Conservation (phyloP, 208 protist species). For the Histomonas meleagridis region DNA sequence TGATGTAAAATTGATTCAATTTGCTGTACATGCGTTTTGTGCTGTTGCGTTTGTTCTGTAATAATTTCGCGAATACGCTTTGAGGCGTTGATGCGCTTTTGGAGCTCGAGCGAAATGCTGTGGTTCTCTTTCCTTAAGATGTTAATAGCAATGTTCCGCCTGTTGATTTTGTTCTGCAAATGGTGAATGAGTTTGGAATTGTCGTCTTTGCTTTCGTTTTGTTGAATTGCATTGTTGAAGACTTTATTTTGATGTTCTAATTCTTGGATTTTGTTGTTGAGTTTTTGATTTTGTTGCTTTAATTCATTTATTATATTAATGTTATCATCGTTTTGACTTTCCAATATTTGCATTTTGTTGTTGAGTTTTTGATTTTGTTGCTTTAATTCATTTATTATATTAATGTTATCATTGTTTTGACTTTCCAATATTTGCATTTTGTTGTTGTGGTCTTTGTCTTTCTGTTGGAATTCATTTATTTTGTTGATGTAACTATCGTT, state of each 20-base stretch:
- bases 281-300: no score
- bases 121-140: neutral
- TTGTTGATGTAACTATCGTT: neutral
- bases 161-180: no score
- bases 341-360: neutral
- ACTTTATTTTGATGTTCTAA: no score
- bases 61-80: no score
- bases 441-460: neutral
- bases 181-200: neutral
- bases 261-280: no score
- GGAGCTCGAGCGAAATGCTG: neutral
- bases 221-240: no score
- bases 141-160: neutral
- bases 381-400: neutral
- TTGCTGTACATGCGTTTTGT: neutral
- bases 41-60: neutral
- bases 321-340: neutral
- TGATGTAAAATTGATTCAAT: neutral
- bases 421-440: neutral
- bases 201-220: no score
- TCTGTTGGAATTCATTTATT: neutral
- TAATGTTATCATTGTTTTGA: neutral
- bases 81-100: no score
- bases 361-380: neutral
- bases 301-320: no score